A percentile compares a stretch with the other conserved stretches of the same genome.
Evolutionary conservation across 768 basidiomycete species (phyloP).

Genomic region (Termitomyces sp.): DNA sequence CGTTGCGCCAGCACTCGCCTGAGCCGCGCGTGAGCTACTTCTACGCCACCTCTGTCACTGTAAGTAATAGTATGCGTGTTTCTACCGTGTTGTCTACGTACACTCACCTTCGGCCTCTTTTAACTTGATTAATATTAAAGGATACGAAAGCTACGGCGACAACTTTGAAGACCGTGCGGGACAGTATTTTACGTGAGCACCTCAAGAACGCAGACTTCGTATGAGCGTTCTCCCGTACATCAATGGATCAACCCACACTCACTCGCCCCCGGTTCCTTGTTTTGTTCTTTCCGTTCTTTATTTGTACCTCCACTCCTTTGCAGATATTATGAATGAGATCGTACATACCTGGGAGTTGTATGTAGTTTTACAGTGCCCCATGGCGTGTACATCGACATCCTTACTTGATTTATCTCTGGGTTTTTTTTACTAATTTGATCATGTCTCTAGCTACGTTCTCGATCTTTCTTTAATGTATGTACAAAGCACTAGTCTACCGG

Average conservation of each 20-base stretch:
- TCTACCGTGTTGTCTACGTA: not conserved
- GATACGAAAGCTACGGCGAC: slow-evolving; percentile 56
- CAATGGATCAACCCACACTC: not conserved
- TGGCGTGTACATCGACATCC: too few relatives aligned
- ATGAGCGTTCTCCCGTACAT: slow-evolving; percentile 2
- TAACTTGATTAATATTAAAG: slow-evolving; percentile 28
- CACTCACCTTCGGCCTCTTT: not conserved
- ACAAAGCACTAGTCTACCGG: not conserved
- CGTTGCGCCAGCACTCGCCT: slow-evolving; percentile 50
- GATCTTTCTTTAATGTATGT: not conserved
- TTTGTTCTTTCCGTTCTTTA: not conserved
- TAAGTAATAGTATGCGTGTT: slow-evolving; percentile 24
- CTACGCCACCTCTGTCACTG: slow-evolving; percentile 60
- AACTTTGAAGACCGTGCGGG: slow-evolving; percentile 52
- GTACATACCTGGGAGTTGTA: not conserved
- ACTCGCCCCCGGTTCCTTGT: not conserved
- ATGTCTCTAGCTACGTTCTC: not conserved
- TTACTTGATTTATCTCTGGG: not conserved
- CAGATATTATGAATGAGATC: not conserved
- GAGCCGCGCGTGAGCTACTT: slow-evolving; percentile 52
- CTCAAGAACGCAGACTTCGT: slow-evolving; percentile 42
- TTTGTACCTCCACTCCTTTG: not conserved
- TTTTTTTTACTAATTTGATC: too few relatives aligned
- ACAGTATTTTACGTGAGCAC: slow-evolving; percentile 52
- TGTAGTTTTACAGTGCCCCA: not conserved